Evolutionary conservation across 2,329 filamentous ascomycete genomes (phyloP), one percentile per base, ranked within the genome.

Genomic region (Arachnomyces sp.): DNA sequence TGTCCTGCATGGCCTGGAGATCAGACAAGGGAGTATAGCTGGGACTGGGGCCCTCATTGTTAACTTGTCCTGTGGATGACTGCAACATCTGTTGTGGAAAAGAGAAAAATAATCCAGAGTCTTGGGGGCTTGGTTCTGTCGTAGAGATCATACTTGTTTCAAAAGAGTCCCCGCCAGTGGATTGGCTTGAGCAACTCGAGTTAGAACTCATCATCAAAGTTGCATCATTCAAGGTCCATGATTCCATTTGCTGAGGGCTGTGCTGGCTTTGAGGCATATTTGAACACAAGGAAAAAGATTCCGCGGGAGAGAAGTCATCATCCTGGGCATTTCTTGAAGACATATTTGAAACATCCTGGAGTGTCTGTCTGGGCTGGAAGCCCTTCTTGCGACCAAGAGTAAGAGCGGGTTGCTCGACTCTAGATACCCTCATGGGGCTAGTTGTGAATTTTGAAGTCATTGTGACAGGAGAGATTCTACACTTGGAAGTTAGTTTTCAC

Each of bases 241-340:
- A 51, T 47, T 58, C 59, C 42, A 65, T 51, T 31, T 61, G 61
- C 48, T 57, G 56, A 44, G 57, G 20, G 31, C 46, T 57, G 51
- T 57, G 58, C 52, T 53, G 53, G 54, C 47, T 49, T 51, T 53
- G 57, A 43, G 53, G 52, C 41, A 58, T 54, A 50, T 52, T 62
- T 49, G 63, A 64, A 54, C 59, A 63, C 45, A 65, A 57, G 44
- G 63, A 63, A 47, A 63, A 63, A 46, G 49, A 59, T 55, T 64
- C 62, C 52, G 61, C 60, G 52, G 57, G 61, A 40, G 60, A 60
- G 45, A 64, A 53, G 43, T 66, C 63, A 61, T 65, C 59, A 63
- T 66, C 63, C 57, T 63, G 61, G 55, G 56, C 40, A 47, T 53
- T 51, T 53, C 57, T 60, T 48, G 63, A 58, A 51, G 57, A 48